These are phyloP conservation scores for Dryas alaskensis DNA, from an alignment of 306 rosid species.

Conservation along the genomic window DNA sequence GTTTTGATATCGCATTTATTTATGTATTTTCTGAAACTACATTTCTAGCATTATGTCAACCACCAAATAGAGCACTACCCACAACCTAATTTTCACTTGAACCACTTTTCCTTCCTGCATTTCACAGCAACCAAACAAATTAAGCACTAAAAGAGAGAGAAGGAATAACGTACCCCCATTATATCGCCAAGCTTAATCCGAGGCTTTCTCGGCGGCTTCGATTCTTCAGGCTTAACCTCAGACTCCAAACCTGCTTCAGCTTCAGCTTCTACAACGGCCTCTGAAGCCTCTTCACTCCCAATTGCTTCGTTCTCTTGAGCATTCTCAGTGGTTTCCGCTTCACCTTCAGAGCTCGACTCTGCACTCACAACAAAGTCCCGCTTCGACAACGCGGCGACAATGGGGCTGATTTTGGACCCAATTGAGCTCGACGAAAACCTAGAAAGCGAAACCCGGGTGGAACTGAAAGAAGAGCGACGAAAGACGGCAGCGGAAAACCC, in stretches of 20 bases:
- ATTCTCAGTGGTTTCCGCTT: slow-evolving; percentile 28
- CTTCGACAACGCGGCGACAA: slow-evolving; percentile 28
- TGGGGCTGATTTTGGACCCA: slow-evolving; percentile 42
- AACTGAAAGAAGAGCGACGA: slow-evolving; percentile 34
- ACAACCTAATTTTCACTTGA: background rate
- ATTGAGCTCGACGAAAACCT: slow-evolving; percentile 42
- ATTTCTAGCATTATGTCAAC: background rate
- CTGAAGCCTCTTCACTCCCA: slow-evolving; percentile 35
- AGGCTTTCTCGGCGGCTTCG: slow-evolving; percentile 55
- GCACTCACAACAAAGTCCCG: slow-evolving; percentile 53
- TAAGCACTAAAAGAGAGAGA: background rate
- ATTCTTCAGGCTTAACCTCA: slow-evolving; percentile 35
- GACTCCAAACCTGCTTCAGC: slow-evolving; percentile 33
- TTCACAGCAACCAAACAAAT: background rate
- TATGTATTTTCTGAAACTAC: background rate
- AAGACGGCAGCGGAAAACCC: slow-evolving; percentile 35
- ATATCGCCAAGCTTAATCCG: slow-evolving; percentile 91
- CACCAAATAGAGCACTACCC: background rate
- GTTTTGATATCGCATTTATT: background rate
- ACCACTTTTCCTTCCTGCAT: background rate
- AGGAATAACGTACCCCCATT: slow-evolving; percentile 69
- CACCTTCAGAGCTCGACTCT: slow-evolving; percentile 46
- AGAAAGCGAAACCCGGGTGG: slow-evolving; percentile 33
- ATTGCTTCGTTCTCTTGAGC: slow-evolving; percentile 13
- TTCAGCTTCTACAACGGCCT: slow-evolving; percentile 29